phyloP scores from a whole-genome alignment of 2,329 filamentous ascomycete genomes.

The Cryphonectria carpinicola region DNA sequence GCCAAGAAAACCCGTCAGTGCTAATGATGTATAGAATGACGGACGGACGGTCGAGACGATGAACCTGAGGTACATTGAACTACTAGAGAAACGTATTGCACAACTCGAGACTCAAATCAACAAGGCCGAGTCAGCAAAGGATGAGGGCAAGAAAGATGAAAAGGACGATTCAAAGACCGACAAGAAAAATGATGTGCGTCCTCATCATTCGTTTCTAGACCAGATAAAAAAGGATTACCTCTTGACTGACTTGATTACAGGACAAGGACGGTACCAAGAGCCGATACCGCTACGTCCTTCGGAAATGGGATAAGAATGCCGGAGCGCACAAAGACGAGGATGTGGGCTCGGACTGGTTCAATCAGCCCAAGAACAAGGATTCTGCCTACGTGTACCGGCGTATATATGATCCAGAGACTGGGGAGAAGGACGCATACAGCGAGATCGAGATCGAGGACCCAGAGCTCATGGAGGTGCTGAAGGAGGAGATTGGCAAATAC shows the following conservation, averaged over 20 bases:
- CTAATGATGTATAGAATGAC: neutral
- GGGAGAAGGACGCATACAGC: slow-evolving; percentile 23
- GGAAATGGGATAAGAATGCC: slow-evolving; percentile 27
- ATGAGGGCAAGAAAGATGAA: neutral
- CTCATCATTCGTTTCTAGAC: neutral
- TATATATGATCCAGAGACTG: slow-evolving; percentile 22
- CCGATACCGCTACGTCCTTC: slow-evolving; percentile 24
- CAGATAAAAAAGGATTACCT: neutral
- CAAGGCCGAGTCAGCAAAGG: neutral
- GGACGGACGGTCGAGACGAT: neutral
- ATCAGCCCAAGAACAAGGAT: slow-evolving; percentile 21
- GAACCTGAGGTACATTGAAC: slow-evolving; percentile 16
- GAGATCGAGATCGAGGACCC: slow-evolving; percentile 28
- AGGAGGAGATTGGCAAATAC: slow-evolving; percentile 26
- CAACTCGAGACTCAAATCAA: slow-evolving; percentile 12
- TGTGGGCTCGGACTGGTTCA: slow-evolving; percentile 17
- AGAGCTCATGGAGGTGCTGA: slow-evolving; percentile 24
- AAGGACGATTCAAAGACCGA: neutral
- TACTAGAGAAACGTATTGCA: slow-evolving; percentile 16
- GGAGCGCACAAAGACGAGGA: slow-evolving; percentile 26
- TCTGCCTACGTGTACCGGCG: slow-evolving; percentile 29
- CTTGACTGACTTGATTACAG: neutral
- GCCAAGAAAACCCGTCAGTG: neutral
- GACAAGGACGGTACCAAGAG: neutral
- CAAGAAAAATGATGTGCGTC: neutral